Percentiles rank a stretch among this genome's conserved stretches.
phyloP scores from a whole-genome alignment of 1,139 yeast genomes.

The Dujonia santamariae region DNA sequence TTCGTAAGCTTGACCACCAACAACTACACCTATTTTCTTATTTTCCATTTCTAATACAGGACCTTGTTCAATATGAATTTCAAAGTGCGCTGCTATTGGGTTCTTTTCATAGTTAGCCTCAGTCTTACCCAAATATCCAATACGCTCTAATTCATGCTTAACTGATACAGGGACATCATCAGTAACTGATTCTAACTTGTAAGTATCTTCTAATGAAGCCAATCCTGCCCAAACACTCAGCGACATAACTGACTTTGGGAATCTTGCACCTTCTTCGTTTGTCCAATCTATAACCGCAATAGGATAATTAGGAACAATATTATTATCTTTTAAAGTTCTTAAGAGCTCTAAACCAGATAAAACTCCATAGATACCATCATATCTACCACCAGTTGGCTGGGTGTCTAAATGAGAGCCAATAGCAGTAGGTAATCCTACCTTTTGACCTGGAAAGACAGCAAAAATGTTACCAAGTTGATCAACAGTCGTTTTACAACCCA shows the following conservation, averaged over 20 bases:
- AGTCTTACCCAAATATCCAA: slow-evolving; percentile 56
- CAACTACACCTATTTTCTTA: slow-evolving; percentile 61
- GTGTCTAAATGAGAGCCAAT: slow-evolving; percentile 76
- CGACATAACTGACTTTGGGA: slow-evolving; percentile 64
- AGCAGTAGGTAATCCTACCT: slow-evolving; percentile 53
- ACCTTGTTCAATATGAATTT: slow-evolving; percentile 75
- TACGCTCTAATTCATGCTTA: slow-evolving; percentile 49
- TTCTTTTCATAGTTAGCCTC: slow-evolving; percentile 47
- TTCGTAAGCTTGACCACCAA: slow-evolving; percentile 63
- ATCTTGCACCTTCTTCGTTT: slow-evolving; percentile 78
- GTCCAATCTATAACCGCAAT: slow-evolving; percentile 68
- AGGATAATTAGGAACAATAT: slow-evolving; percentile 58
- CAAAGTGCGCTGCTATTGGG: slow-evolving; percentile 68
- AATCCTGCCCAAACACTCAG: slow-evolving; percentile 66
- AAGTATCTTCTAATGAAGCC: slow-evolving; percentile 44
- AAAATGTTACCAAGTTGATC: slow-evolving; percentile 70
- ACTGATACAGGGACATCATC: slow-evolving; percentile 53
- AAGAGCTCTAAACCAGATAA: slow-evolving; percentile 64
- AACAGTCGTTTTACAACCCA: slow-evolving; percentile 58
- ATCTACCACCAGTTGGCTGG: slow-evolving; percentile 78
- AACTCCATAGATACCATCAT: slow-evolving; percentile 72
- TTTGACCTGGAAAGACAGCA: slow-evolving; percentile 59
- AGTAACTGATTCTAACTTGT: slow-evolving; percentile 49
- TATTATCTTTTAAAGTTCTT: slow-evolving; percentile 60
- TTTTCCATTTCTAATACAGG: slow-evolving; percentile 58